Conservation (phyloP, 2,329 filamentous ascomycete species). For the Xylaria sp. region DNA sequence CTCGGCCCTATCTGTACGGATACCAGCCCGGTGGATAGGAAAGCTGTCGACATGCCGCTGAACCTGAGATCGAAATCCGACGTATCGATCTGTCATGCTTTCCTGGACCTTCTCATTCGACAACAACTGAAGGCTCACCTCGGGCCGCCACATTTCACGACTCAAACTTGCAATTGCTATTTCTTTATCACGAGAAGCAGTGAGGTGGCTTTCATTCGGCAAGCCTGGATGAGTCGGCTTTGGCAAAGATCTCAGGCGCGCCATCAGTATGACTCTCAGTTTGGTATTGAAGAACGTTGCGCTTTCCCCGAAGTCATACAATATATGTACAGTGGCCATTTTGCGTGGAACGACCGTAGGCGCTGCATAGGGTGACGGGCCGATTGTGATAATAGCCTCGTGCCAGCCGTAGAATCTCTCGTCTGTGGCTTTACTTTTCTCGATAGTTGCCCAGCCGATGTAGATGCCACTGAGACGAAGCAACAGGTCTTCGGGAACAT, state of each 20-base stretch:
- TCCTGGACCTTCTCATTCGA: constrained; percentile 56
- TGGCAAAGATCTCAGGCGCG: constrained; percentile 61
- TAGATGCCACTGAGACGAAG: constrained; percentile 70
- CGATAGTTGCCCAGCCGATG: constrained; percentile 70
- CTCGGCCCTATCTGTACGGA: constrained; percentile 62
- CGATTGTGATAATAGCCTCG: constrained; percentile 67
- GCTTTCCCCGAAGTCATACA: constrained; percentile 61
- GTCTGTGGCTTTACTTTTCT: constrained; percentile 51
- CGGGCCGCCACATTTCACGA: constrained; percentile 58
- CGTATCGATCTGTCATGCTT: constrained; percentile 58
- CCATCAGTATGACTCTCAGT: constrained; percentile 69
- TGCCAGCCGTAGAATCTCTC: constrained; percentile 62
- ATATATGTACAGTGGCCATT: constrained; percentile 64
- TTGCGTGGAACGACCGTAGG: constrained; percentile 62
- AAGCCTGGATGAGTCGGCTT: constrained; percentile 29
- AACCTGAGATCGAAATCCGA: constrained; percentile 60
- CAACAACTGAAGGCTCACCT: constrained; percentile 53
- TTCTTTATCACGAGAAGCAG: constrained; percentile 55
- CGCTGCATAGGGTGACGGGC: constrained; percentile 59
- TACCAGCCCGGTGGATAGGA: constrained; percentile 68
- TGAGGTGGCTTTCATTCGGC: constrained; percentile 45
- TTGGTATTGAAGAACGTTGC: constrained; percentile 55
- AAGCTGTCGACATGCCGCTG: constrained; percentile 68
- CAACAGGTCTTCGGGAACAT: constrained; percentile 63
- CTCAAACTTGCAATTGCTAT: constrained; percentile 59